Conservation (phyloP, 768 basidiomycete species). For the Lactifluus piperatus region DNA sequence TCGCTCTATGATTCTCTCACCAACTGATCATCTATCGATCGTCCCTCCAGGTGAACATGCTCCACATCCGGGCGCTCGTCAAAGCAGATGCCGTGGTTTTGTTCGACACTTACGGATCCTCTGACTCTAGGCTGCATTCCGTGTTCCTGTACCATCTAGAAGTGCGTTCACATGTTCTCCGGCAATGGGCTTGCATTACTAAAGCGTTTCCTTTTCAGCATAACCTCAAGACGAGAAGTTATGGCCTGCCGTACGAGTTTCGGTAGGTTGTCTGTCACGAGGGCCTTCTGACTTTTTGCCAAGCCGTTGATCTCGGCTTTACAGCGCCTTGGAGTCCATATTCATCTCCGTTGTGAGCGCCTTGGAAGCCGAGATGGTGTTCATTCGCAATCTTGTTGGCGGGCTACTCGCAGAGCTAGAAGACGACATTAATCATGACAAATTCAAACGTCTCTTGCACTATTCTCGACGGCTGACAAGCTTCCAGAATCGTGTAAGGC, state of each 20-base stretch:
- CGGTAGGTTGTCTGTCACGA: slow-evolving; percentile 39
- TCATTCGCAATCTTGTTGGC: slow-evolving; percentile 84
- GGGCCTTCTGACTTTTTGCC: slow-evolving; percentile 13
- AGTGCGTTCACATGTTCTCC: slow-evolving; percentile 33
- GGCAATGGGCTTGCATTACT: slow-evolving; percentile 7
- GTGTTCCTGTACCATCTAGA: slow-evolving; percentile 85
- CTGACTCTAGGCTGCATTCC: slow-evolving; percentile 78
- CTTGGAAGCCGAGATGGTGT: slow-evolving; percentile 93
- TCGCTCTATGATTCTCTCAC: neutral
- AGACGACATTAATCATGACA: slow-evolving; percentile 91
- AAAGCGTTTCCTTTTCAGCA: slow-evolving; percentile 40
- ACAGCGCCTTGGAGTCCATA: slow-evolving; percentile 89
- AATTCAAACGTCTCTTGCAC: slow-evolving; percentile 84
- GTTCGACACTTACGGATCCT: slow-evolving; percentile 87
- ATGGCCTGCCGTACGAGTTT: slow-evolving; percentile 80
- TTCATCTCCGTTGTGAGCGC: slow-evolving; percentile 87
- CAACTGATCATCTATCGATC: slow-evolving; percentile 7
- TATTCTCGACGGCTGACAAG: slow-evolving; percentile 82
- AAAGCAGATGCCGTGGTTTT: slow-evolving; percentile 88
- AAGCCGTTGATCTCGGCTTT: neutral
- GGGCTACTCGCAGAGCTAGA: slow-evolving; percentile 89
- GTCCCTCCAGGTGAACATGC: slow-evolving; percentile 65
- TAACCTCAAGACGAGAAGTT: slow-evolving; percentile 66
- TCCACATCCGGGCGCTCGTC: slow-evolving; percentile 91
- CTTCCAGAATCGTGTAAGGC: slow-evolving; percentile 85